Percentiles rank a stretch among this genome's conserved stretches.
phyloP scores from a whole-genome alignment of 768 basidiomycete genomes.

The Terana coerulea region DNA sequence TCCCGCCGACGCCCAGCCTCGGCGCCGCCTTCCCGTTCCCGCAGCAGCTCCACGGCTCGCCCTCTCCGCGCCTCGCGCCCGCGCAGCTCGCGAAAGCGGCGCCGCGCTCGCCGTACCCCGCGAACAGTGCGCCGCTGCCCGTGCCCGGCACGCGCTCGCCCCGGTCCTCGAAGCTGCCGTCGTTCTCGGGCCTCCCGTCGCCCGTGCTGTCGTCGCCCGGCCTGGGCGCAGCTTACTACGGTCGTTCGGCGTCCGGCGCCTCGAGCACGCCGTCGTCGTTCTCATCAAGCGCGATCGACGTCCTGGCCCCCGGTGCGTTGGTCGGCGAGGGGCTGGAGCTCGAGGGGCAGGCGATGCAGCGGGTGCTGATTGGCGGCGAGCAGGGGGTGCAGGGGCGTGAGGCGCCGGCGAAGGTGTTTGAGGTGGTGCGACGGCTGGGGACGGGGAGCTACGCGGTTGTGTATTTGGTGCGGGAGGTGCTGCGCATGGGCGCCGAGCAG shows the following conservation, averaged over 20 bases:
- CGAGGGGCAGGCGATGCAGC: conserved; percentile 62
- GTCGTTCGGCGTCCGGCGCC: neutral
- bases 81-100: conserved; percentile 16
- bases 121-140: conserved; percentile 12
- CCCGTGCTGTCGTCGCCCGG: neutral
- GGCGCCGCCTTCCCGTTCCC: conserved; percentile 30
- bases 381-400: conserved; percentile 14
- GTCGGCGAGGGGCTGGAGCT: conserved; percentile 66
- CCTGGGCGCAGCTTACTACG: neutral
- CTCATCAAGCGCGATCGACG: conserved; percentile 50
- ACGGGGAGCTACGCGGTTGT: conserved; percentile 93
- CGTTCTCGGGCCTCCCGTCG: neutral
- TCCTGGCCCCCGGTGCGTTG: conserved; percentile 68
- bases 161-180: conserved; percentile 1
- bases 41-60: conserved; percentile 21
- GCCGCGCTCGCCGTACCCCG: conserved; percentile 11
- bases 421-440: conserved; percentile 83
- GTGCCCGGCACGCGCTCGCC: conserved; percentile 12
- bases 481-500: conserved; percentile 32
- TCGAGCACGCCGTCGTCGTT: conserved; percentile 21
- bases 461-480: conserved; percentile 81
- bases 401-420: conserved; percentile 62
- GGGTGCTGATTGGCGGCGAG: conserved; percentile 44
- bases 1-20: conserved; percentile 21
- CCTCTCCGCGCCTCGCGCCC: conserved; percentile 18